phyloP scores from a whole-genome alignment of 306 rosid species.

The Castanea sativa region DNA sequence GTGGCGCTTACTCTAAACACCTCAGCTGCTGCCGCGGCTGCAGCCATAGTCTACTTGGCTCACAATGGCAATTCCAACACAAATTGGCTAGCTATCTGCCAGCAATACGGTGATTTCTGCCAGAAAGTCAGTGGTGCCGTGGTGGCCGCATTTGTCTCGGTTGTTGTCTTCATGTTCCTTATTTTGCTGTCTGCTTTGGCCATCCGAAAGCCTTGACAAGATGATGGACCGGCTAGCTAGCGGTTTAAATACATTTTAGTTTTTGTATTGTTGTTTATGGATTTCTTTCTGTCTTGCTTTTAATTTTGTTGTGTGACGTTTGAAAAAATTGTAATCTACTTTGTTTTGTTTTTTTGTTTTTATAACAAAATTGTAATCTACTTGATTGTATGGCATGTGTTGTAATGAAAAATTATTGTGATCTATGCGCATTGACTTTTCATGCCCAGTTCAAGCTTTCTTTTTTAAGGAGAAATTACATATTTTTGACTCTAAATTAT shows the following conservation, averaged over 20 bases:
- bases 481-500: too few species aligned
- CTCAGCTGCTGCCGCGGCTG: slow-evolving; percentile 67
- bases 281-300: neutral
- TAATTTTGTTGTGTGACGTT: slow-evolving; percentile 1
- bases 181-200: slow-evolving; percentile 60
- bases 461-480: too few species aligned
- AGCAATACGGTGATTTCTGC: slow-evolving; percentile 76
- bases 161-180: slow-evolving; percentile 41
- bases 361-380: neutral
- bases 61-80: slow-evolving; percentile 74
- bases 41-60: slow-evolving; percentile 76
- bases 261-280: neutral
- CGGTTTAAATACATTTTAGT: neutral
- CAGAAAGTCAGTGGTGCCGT: slow-evolving; percentile 64
- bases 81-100: slow-evolving; percentile 85
- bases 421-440: neutral
- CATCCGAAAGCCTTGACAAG: slow-evolving; percentile 40
- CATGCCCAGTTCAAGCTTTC: neutral
- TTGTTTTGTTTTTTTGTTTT: neutral
- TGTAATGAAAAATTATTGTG: neutral
- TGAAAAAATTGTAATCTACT: neutral
- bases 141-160: slow-evolving; percentile 54
- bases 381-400: neutral
- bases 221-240: neutral
- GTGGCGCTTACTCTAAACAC: slow-evolving; percentile 67